A percentile compares a stretch with the other conserved stretches of the same genome.
These are phyloP conservation scores for Nicotiana otophora DNA, from an alignment of 257 asterid genomes.

Conservation along the genomic window DNA sequence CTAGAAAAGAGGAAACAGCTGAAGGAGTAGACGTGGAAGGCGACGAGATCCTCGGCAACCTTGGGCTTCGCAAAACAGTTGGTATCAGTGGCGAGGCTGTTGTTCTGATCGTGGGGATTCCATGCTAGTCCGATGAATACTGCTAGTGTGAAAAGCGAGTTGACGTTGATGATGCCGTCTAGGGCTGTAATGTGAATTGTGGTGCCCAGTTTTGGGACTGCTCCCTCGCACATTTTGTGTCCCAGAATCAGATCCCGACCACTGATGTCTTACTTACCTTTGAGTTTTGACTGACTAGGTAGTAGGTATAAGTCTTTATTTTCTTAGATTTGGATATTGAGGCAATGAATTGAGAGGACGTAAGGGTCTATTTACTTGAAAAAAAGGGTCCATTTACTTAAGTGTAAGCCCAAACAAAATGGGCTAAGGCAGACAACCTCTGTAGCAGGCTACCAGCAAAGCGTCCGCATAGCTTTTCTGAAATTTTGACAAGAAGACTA, in stretches of 20 bases:
- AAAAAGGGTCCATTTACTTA: too few species aligned
- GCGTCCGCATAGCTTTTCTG: too few species aligned
- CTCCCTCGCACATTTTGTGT: slow-evolving; percentile 38
- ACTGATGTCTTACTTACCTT: too few species aligned
- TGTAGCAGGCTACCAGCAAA: not conserved
- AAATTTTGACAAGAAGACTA: too few species aligned
- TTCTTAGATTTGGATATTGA: not conserved
- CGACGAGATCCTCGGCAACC: slow-evolving; percentile 55
- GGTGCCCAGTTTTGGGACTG: slow-evolving; percentile 45
- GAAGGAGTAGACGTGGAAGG: slow-evolving; percentile 86
- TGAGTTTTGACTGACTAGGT: too few species aligned
- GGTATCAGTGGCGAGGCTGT: slow-evolving; percentile 55
- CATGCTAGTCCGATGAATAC: slow-evolving; percentile 91
- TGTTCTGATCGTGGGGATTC: slow-evolving; percentile 76
- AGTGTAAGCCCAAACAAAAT: not conserved
- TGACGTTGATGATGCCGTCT: slow-evolving; percentile 83
- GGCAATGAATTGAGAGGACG: not conserved
- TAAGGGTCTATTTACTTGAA: too few species aligned
- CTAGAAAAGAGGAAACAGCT: slow-evolving; percentile 90
- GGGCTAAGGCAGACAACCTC: not conserved
- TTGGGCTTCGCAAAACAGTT: slow-evolving; percentile 47
- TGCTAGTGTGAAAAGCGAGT: slow-evolving; percentile 83
- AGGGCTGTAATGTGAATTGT: slow-evolving; percentile 78
- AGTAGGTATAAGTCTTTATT: too few species aligned
- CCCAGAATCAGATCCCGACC: too few species aligned